Base-by-base conservation (phyloP, 768 basidiomycete species). In the Hygrocybe coccinea region DNA sequence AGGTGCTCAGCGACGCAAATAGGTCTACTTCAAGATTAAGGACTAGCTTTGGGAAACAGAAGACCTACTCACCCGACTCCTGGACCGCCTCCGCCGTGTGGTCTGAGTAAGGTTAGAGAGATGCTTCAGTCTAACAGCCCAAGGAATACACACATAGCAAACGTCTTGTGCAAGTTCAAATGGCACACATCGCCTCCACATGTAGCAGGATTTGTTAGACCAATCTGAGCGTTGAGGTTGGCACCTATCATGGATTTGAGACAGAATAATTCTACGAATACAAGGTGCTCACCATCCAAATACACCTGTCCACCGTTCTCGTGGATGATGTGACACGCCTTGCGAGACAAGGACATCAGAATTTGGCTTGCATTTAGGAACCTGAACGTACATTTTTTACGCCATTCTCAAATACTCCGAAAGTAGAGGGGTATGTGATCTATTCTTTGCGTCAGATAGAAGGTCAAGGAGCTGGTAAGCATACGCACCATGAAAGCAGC, bases 121-220 rank as follows among this genome's bases (percentile, higher is more conserved):
- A 60, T 22, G n/a, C 17, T 9, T 11, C 46, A 17, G 3, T 47
- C 6, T 5, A 21, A 12, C 11, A 3, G 10, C 49, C 21, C 55
- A 15, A 52, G 37, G 43, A 19, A 52, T 11, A 64, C 87, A 55
- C 66, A 91, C 88, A 97, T 97, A 6, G 93, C 88, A 67, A 97
- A 97, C 1, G 94, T 95, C 75, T 98, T 99, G 78, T 99, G 97
- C 35, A 98, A 77, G 73, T 99, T 99, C 75, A 97, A 80, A 69
- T 99, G 97, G 68, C 94, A 97, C 37, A 99, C 94, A 70, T 99
- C 97, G 52, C 93, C 95, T 46, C 97, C 97, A 64, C 93, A 95
- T n/a, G 81, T 86, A 1, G 90, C 92, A 35, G 91, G 91, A 67
- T 93, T 92, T 29, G 95, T 97, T 56, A 97, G 68, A 22, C 95